Base-by-base conservation (phyloP, 2,329 filamentous ascomycete species). In the Colletotrichum godetiae region DNA sequence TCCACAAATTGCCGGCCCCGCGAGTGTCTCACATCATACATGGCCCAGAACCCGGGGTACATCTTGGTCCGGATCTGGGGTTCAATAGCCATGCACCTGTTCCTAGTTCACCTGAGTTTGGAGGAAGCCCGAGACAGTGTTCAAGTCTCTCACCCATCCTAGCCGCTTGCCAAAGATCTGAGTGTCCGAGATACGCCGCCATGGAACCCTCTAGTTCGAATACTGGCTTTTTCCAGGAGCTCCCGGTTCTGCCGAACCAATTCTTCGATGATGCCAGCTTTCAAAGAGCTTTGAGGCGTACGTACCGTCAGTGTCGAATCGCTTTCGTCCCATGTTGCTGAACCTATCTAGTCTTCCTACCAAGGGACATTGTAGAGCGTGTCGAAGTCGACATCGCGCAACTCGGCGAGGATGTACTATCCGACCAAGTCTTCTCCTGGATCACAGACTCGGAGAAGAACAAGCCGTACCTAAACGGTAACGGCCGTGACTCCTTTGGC, bases 361-460 rank as follows among this genome's bases (percentile, higher is more conserved):
- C 88, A 1, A 64, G 76, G 3, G 73, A 82, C 1, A 74, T 89
- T 6, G 78, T 82, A 19, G 78, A 79, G 1, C 75, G 83, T 42
- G 83, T 86, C 46, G 80, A 82, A 61, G 80, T 82, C 2, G 87
- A 88, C 68, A 81, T 90, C 13, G 80, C 83, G 8, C 77, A 81
- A 10, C 84, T 92, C 35, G 89, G 86, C 56, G 80, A 86, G 22
- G 84, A 88, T 33, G 88, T 91, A 11, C 80, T 93, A 29, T 85
- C 87, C 0, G 85, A 87, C 24, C 79, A 85, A 58, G 82, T 91
- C n/a, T 87, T 93, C 57, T 79, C 86, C 74, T 89, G 86, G 81
- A 80, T 92, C 22, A 88, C 88, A 0, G 90, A 94, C 78, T 89
- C 92, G 0, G 92, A 94, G 80, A 86, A 84, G 55, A 91, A 93